A percentile compares a stretch with the other conserved stretches of the same genome.
These are phyloP conservation scores for Metschnikowia similis DNA, from an alignment of 805 yeast genomes.

Conservation along the genomic window DNA sequence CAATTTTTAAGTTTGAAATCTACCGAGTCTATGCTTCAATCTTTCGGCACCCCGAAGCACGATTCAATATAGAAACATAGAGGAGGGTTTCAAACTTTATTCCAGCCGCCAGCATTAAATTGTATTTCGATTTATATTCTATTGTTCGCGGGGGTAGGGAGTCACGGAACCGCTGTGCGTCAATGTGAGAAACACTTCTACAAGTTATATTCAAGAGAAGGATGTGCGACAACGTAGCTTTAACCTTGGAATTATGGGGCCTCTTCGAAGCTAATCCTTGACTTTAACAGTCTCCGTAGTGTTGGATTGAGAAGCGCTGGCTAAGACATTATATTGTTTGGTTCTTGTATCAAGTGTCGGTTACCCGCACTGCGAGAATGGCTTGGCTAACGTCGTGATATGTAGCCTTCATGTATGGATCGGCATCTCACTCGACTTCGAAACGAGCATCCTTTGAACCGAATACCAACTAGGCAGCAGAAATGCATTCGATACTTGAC, in stretches of 20 bases:
- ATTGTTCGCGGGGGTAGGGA: not conserved
- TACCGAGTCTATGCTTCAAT: not conserved
- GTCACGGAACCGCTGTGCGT: not conserved
- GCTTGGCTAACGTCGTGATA: not conserved
- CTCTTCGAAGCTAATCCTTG: too few relatives aligned
- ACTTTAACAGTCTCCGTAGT: too few relatives aligned
- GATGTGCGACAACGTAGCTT: too few relatives aligned
- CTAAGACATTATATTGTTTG: not conserved
- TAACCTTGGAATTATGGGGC: too few relatives aligned
- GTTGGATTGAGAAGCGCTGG: not conserved
- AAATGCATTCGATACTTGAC: conserved; percentile 48
- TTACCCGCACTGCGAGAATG: not conserved
- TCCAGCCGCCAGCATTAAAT: not conserved
- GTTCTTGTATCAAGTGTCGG: not conserved
- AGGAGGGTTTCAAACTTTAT: not conserved
- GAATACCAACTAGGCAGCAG: conserved; percentile 9
- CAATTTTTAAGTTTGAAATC: not conserved
- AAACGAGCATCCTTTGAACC: conserved; percentile 9
- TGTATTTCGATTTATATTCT: not conserved
- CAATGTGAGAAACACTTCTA: not conserved
- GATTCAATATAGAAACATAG: not conserved
- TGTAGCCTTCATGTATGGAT: conserved; percentile 1
- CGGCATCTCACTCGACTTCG: not conserved
- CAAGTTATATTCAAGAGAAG: not conserved
- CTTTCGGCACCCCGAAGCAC: not conserved